Conservation (phyloP, 164 flowering plant species). For the Euptelea pleiosperma region DNA sequence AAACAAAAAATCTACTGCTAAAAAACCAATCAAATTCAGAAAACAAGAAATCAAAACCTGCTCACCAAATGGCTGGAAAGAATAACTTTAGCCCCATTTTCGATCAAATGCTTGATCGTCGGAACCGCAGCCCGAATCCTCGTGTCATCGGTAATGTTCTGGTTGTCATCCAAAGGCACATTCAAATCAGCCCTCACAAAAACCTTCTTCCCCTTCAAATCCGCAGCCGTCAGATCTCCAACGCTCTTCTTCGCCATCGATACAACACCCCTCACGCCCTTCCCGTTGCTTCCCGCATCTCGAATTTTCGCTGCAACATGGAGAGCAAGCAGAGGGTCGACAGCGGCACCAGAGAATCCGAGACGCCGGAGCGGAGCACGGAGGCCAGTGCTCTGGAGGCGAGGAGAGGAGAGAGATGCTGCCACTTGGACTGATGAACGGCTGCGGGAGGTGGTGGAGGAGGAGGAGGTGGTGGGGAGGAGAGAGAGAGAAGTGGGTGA, state of each 20-base stretch:
- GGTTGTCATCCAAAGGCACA: constrained; percentile 67
- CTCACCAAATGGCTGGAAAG: constrained; percentile 75
- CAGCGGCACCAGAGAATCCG: constrained; percentile 41
- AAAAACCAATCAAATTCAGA: neutral
- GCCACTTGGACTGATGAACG: constrained; percentile 25
- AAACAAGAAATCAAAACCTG: neutral
- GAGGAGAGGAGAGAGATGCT: constrained; percentile 10
- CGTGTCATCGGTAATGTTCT: constrained; percentile 75
- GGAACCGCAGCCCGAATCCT: constrained; percentile 75
- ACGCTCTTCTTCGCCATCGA: constrained; percentile 76
- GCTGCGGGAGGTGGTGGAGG: constrained; percentile 19
- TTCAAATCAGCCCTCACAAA: constrained; percentile 75
- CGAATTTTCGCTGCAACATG: constrained; percentile 35
- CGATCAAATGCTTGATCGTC: constrained; percentile 66
- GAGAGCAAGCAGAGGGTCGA: constrained; percentile 34
- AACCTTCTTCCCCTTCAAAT: constrained; percentile 78
- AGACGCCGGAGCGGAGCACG: constrained; percentile 38
- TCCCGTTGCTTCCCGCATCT: constrained; percentile 18
- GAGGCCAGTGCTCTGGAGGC: constrained; percentile 21
- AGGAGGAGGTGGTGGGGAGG: constrained; percentile 27
- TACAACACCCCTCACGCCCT: constrained; percentile 36
- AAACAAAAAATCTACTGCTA: neutral
- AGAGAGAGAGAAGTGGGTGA: constrained; percentile 44
- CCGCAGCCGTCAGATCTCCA: constrained; percentile 56
- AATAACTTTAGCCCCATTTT: constrained; percentile 71